Evolutionary conservation across 106 monocot genomes (phyloP), one percentile per base, ranked within the genome.

Genomic region (Agapanthus africanus): DNA sequence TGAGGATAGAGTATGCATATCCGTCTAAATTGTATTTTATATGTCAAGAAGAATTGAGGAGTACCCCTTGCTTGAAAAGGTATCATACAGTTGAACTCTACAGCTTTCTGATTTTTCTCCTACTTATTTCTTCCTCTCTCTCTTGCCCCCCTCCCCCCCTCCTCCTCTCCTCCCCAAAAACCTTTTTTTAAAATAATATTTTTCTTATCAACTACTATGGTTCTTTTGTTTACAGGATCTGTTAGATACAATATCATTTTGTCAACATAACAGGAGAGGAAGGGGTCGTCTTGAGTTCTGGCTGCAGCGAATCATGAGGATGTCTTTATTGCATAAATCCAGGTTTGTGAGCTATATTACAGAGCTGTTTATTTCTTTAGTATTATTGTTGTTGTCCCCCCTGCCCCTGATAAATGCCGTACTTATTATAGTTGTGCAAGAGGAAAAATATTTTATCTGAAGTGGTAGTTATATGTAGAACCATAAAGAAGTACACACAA

Each of bases 11-110:
- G 37, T 61, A 18, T 40, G 40, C 11, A 40, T 40, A 40, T 65
- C 40, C 64, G 26, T 65, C 64, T 39, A 39, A 37, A 16, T 26
- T 65, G 39, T 40, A 65, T 39, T 40, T 65, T 63, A 63, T 40
- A 16, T 40, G 64, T 25, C 15, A 37, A 39, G 37, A 40, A 65
- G 37, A 25, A 65, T 65, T 23, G 39, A 65, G 21, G 38, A 23
- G 9, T 65, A 10, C n/a, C 39, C 11, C 16, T 65, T 39, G 10
- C 35, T 19, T 26, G 22, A n/a, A 22, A 26, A 39, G 64, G 64
- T 65, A 39, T 23, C 23, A 1, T 65, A 6, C 40, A 65, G 15
- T 61, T 34, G 2, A 36, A 23, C 22, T 65, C 22, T 22, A 0
- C 38, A 40, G 1, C 7, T 65, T 39, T 40, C 18, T 21, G 11